Percentiles rank a stretch among this genome's conserved stretches.
Conservation (phyloP, 805 yeast genomes). For the Yarrowia phangngaensis region DNA sequence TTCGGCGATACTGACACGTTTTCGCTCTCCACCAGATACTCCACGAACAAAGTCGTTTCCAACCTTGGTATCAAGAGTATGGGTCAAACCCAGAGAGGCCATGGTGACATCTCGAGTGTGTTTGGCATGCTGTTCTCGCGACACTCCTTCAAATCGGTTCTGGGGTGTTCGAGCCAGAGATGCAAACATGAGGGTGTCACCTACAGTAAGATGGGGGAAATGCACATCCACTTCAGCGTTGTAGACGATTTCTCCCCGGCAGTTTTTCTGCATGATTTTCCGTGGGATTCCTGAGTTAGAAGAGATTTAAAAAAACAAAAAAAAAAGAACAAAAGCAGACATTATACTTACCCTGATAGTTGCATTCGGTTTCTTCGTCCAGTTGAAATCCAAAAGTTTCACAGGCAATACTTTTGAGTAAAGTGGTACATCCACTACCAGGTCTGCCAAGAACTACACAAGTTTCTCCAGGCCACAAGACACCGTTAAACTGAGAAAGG, state of each 20-base stretch:
- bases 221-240: conserved; percentile 62
- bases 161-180: conserved; percentile 55
- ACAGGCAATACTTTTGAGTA: conserved; percentile 54
- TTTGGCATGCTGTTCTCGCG: conserved; percentile 48
- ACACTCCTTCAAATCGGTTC: conserved; percentile 51
- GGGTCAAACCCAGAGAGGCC: conserved; percentile 46
- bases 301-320: no score
- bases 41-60: conserved; percentile 52
- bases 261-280: conserved; percentile 45
- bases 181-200: conserved; percentile 55
- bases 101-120: conserved; percentile 50
- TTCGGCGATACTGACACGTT: conserved; percentile 54
- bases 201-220: conserved; percentile 61
- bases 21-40: conserved; percentile 57
- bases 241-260: conserved; percentile 61
- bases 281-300: conserved; percentile 42
- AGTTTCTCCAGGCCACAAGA: conserved; percentile 59
- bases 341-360: conserved; percentile 38
- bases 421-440: conserved; percentile 67
- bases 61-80: conserved; percentile 45
- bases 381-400: conserved; percentile 55
- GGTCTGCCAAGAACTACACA: conserved; percentile 77
- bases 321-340: no score
- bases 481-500: conserved; percentile 53
- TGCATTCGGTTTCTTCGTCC: conserved; percentile 45